Conservation (phyloP, 2,329 filamentous ascomycete genomes). For the Colletotrichum musicola region DNA sequence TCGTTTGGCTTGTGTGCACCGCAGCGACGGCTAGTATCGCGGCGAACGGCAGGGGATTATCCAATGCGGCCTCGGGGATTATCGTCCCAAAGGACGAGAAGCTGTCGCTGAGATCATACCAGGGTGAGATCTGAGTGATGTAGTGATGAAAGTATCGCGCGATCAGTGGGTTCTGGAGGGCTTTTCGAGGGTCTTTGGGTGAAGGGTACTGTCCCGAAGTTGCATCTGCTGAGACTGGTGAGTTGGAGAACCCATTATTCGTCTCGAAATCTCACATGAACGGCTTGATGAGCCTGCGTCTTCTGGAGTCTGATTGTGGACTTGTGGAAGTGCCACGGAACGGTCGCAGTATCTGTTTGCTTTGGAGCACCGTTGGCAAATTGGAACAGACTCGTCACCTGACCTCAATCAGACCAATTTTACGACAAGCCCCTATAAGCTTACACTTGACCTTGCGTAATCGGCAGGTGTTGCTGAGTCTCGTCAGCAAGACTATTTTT, state of each 20-base stretch:
- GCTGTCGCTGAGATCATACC: conserved; percentile 62
- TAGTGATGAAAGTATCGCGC: conserved; percentile 56
- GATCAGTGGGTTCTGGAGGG: conserved; percentile 48
- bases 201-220: background rate
- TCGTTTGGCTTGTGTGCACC: conserved; percentile 53
- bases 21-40: conserved; percentile 60
- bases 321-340: conserved; percentile 40
- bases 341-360: conserved; percentile 51
- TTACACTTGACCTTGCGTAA: conserved; percentile 53
- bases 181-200: conserved; percentile 43
- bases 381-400: conserved; percentile 50
- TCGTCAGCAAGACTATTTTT: background rate
- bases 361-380: conserved; percentile 49
- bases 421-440: background rate
- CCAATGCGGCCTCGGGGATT: conserved; percentile 53
- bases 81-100: conserved; percentile 49
- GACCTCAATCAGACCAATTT: background rate
- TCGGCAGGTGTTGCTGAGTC: conserved; percentile 51
- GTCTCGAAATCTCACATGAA: background rate
- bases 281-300: background rate
- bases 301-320: background rate
- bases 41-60: conserved; percentile 56
- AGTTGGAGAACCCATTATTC: background rate
- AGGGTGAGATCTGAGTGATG: conserved; percentile 53
- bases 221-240: background rate